phyloP scores from a whole-genome alignment of 2,329 filamentous ascomycete genomes.

The Xylariaceae sp. region DNA sequence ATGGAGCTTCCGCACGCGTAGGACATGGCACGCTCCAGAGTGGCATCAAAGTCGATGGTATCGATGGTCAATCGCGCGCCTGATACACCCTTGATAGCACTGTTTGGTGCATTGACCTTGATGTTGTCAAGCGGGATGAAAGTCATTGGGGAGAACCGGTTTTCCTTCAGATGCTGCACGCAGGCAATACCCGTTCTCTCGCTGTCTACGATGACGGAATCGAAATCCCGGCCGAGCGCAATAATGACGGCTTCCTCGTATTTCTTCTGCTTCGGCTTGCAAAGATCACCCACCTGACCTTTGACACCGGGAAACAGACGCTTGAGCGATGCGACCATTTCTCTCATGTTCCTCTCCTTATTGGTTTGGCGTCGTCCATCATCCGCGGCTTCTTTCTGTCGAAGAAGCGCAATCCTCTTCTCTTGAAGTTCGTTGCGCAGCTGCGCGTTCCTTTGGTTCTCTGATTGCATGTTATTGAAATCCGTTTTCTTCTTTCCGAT shows the following conservation, averaged over 20 bases:
- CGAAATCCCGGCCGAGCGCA: slow-evolving; percentile 87
- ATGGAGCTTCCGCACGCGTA: slow-evolving; percentile 95
- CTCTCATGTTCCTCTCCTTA: slow-evolving; percentile 73
- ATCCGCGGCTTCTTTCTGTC: slow-evolving; percentile 79
- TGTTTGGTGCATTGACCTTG: slow-evolving; percentile 86
- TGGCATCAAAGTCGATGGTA: slow-evolving; percentile 87
- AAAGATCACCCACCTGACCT: slow-evolving; percentile 84
- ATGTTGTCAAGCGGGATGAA: slow-evolving; percentile 98
- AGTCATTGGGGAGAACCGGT: slow-evolving; percentile 80
- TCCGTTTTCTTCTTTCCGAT: slow-evolving; percentile 87
- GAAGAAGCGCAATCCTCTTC: slow-evolving; percentile 76
- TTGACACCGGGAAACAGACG: slow-evolving; percentile 89
- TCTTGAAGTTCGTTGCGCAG: slow-evolving; percentile 86
- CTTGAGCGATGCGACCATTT: slow-evolving; percentile 81
- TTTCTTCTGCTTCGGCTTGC: slow-evolving; percentile 95
- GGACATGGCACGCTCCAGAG: slow-evolving; percentile 85
- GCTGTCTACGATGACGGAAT: slow-evolving; percentile 90
- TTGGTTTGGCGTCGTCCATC: slow-evolving; percentile 82
- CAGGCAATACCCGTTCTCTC: slow-evolving; percentile 93
- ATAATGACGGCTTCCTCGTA: slow-evolving; percentile 90
- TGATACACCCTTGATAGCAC: slow-evolving; percentile 83
- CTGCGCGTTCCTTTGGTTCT: slow-evolving; percentile 75
- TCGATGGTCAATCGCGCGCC: slow-evolving; percentile 89
- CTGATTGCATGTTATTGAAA: slow-evolving; percentile 79
- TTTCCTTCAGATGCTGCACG: slow-evolving; percentile 89